phyloP scores from a whole-genome alignment of 2,329 filamentous ascomycete species.

The Capronia americana region DNA sequence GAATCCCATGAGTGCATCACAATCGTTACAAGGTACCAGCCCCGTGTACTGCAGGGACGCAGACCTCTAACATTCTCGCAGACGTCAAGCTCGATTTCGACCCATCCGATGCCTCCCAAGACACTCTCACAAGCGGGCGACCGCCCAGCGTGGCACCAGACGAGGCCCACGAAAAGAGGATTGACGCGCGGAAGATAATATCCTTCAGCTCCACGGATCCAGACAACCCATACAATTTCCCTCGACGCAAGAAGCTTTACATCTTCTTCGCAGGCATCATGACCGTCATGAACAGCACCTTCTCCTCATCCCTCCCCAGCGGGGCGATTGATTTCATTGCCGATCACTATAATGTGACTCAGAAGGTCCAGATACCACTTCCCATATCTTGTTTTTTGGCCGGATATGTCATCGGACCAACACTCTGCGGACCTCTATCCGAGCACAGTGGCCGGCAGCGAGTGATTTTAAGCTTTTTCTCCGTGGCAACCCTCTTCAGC shows the following conservation, averaged over 20 bases:
- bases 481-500: slow-evolving; percentile 49
- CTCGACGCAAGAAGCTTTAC: slow-evolving; percentile 44
- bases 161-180: slow-evolving; percentile 13
- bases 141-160: slow-evolving; percentile 21
- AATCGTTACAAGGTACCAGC: not conserved
- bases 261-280: slow-evolving; percentile 47
- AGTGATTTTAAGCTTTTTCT: slow-evolving; percentile 58
- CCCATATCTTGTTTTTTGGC: slow-evolving; percentile 51
- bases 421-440: slow-evolving; percentile 52
- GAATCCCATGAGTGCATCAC: not conserved
- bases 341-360: slow-evolving; percentile 41
- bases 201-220: slow-evolving; percentile 36
- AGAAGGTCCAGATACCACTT: slow-evolving; percentile 46
- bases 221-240: slow-evolving; percentile 42
- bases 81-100: slow-evolving; percentile 1
- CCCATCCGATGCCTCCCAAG: slow-evolving; percentile 12
- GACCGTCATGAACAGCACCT: slow-evolving; percentile 49
- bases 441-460: slow-evolving; percentile 50
- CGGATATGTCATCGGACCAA: slow-evolving; percentile 51
- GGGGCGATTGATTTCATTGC: slow-evolving; percentile 48
- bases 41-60: not conserved
- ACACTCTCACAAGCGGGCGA: slow-evolving; percentile 16
- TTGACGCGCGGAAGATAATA: slow-evolving; percentile 35
- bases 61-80: not conserved
- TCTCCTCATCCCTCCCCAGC: slow-evolving; percentile 49